These are phyloP conservation scores for Xylaria sp. DNA, from an alignment of 2,329 filamentous ascomycete species.

Conservation along the genomic window DNA sequence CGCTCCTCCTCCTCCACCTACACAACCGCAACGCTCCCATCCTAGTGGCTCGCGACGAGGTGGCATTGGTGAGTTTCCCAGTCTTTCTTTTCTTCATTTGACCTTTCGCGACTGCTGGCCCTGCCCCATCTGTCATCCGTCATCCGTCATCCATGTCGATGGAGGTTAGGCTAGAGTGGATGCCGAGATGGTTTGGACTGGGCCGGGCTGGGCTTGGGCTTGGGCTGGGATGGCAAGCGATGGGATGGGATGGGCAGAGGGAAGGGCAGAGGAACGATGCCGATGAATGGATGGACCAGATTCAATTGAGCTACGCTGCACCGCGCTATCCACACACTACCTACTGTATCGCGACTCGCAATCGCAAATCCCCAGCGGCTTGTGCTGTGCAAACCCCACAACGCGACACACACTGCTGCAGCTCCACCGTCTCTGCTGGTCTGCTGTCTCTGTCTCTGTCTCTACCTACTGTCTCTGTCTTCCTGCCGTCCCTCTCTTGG, in stretches of 20 bases:
- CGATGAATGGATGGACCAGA: not conserved
- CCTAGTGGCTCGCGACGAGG: conserved; percentile 45
- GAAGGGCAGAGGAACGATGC: too few species aligned
- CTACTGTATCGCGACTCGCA: conserved; percentile 16
- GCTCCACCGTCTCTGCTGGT: conserved; percentile 16
- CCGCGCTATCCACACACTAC: conserved; percentile 1
- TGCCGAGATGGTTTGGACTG: not conserved
- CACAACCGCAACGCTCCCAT: conserved; percentile 45
- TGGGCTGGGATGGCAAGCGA: too few species aligned
- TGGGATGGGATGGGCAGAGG: too few species aligned
- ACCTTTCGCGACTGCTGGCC: not conserved
- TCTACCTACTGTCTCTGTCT: not conserved
- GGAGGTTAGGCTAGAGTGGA: not conserved
- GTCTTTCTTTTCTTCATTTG: conserved; percentile 6
- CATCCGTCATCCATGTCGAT: not conserved
- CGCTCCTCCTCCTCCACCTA: too few species aligned
- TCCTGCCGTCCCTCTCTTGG: not conserved
- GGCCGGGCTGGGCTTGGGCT: too few species aligned
- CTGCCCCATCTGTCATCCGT: too few species aligned
- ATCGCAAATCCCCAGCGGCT: conserved; percentile 8
- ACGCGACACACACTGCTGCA: conserved; percentile 11
- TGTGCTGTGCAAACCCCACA: conserved; percentile 20
- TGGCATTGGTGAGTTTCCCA: conserved; percentile 44
- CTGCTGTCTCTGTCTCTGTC: conserved; percentile 7
- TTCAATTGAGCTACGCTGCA: not conserved